Conservation (phyloP, 1,284 basidiomycete species). For the Trametes sp. region DNA sequence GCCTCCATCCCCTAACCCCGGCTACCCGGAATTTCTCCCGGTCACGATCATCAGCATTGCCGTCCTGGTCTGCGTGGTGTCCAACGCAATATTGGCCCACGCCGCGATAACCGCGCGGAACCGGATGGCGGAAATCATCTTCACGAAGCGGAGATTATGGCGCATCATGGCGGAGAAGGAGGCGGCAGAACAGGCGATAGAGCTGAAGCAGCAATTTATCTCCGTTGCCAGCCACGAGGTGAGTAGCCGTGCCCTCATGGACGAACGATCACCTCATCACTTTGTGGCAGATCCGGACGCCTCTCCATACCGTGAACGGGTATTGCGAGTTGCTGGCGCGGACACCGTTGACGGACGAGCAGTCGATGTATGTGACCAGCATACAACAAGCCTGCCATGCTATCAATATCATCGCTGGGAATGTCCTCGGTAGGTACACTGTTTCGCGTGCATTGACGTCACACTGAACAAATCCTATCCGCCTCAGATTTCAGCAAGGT, state of each 20-base stretch:
- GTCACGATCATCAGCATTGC: slow-evolving; percentile 38
- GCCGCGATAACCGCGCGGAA: slow-evolving; percentile 40
- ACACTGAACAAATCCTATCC: not conserved
- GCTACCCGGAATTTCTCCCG: slow-evolving; percentile 40
- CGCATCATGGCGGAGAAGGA: slow-evolving; percentile 45
- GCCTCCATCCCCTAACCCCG: slow-evolving; percentile 30
- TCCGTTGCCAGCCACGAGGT: slow-evolving; percentile 44
- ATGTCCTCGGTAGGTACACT: slow-evolving; percentile 37
- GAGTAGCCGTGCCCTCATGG: not conserved
- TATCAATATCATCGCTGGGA: slow-evolving; percentile 44
- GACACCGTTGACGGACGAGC: slow-evolving; percentile 40
- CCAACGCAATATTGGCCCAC: slow-evolving; percentile 41
- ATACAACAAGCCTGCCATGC: slow-evolving; percentile 45
- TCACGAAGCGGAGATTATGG: slow-evolving; percentile 41
- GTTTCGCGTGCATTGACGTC: not conserved
- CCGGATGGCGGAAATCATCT: slow-evolving; percentile 43
- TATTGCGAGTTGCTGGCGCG: slow-evolving; percentile 42
- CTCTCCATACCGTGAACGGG: slow-evolving; percentile 43
- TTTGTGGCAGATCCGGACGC: slow-evolving; percentile 39
- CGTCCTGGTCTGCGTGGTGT: slow-evolving; percentile 40
- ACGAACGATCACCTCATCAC: not conserved
- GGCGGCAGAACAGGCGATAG: slow-evolving; percentile 43
- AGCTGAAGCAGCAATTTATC: slow-evolving; percentile 45
- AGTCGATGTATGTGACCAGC: slow-evolving; percentile 39
- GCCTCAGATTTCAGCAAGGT: slow-evolving; percentile 42